Evolutionary conservation across 108 stramenopile species (phyloP), one percentile per base, ranked within the genome.

Genomic region (Stephanodiscus minutulus): DNA sequence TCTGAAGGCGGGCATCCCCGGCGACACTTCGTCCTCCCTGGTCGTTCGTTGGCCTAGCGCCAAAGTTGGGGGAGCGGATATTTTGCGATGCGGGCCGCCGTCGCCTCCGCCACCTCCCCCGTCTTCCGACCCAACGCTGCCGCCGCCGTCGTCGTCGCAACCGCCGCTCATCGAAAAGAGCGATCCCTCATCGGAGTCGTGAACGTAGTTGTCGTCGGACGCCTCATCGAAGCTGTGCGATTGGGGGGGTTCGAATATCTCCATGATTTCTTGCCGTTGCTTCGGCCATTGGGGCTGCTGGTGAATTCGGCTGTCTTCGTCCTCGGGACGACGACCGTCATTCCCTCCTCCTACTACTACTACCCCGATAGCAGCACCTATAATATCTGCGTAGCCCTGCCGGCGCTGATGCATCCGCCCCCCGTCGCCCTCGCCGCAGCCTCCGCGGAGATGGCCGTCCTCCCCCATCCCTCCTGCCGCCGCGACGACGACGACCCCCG

Each of bases 381-480:
- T n/a, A 5, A 6, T 52, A 7, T 7, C 50, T 20, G 7, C 50
- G 7, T 52, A 12, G 1, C 6, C 24, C n/a, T 52, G 7, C 6
- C 50, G 18, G 11, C 6, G 7, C 24, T 4, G 18, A 1, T 24
- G 20, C 50, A 1, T 13, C 50, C 22, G 50, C 15, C 13, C 24
- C 24, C 24, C 3, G 1, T 11, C 50, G 7, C 50, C 50, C n/a
- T 1, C 6, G 87, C 88, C 68, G 87, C 80, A 57, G 65, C 82
- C 1, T 84, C 83, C 10, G 81, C 65, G 5, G 84, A 87, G 37
- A 64, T 78, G n/a, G 92, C 94, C 5, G 95, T 91, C 10, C 39
- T 11, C 11, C 11, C 39, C 39, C 7, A 39, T 7, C 39, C 7
- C 35, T 35, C 35, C 35, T 35, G 35, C 35, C 35, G 35, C 35